phyloP scores from a whole-genome alignment of 208 protist species.

The Acanthamoeba lenticulata region DNA sequence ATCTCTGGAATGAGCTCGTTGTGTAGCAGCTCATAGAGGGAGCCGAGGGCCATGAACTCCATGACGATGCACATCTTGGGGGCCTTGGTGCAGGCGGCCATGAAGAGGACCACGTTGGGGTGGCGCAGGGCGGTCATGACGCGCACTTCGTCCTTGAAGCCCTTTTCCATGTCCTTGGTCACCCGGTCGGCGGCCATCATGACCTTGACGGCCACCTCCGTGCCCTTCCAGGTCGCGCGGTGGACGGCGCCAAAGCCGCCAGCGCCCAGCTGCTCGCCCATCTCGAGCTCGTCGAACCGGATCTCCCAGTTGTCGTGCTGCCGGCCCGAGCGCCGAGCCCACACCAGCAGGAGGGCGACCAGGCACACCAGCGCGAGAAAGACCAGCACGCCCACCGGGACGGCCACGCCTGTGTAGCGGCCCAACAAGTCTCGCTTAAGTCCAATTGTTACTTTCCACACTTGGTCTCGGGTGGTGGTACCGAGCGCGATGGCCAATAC shows the following conservation, averaged over 20 bases:
- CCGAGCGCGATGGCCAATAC: background rate
- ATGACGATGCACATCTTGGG: slow-evolving; percentile 46
- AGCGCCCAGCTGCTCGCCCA: background rate
- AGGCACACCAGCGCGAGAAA: background rate
- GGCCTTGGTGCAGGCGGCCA: slow-evolving; percentile 14
- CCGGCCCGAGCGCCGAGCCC: background rate
- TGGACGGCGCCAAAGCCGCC: background rate
- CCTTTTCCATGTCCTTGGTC: slow-evolving; percentile 12
- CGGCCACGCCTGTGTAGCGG: too few species aligned
- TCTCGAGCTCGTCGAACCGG: background rate
- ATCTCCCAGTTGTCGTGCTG: slow-evolving; percentile 13
- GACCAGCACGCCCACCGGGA: background rate
- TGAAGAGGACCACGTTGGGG: slow-evolving; percentile 80
- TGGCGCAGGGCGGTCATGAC: slow-evolving; percentile 76
- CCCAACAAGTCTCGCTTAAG: too few species aligned
- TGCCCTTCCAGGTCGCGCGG: background rate
- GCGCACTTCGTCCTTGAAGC: slow-evolving; percentile 79
- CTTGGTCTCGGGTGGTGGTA: too few species aligned
- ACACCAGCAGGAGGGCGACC: background rate
- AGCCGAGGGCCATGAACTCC: background rate
- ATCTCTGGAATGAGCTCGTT: background rate
- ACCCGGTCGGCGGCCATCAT: background rate
- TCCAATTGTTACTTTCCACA: too few species aligned
- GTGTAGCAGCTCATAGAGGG: slow-evolving; percentile 19
- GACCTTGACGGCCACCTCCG: slow-evolving; percentile 62